phyloP scores from a whole-genome alignment of 208 protist species.

The Acanthamoeba triangularis region DNA sequence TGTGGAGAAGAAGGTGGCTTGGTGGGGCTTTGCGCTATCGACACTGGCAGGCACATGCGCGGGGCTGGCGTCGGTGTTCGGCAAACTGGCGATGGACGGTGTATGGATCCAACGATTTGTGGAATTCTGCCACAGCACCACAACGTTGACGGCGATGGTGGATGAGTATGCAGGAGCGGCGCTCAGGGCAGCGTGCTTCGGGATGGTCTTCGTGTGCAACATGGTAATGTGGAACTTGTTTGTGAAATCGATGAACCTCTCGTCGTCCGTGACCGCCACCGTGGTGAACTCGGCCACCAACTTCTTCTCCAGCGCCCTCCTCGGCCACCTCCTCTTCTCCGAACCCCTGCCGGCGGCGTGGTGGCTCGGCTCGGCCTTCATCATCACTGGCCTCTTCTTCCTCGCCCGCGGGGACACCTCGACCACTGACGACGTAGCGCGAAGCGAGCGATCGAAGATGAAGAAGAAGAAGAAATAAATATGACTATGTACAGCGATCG shows the following conservation, averaged over 20 bases:
- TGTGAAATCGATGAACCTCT: conserved; percentile 71
- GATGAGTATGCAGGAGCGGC: background rate
- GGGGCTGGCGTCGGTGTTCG: conserved; percentile 58
- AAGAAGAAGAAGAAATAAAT: background rate
- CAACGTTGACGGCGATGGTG: background rate
- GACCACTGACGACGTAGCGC: background rate
- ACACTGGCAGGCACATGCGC: conserved; percentile 59
- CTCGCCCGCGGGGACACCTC: conserved; percentile 38
- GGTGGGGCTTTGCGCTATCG: conserved; percentile 13
- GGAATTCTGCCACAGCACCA: background rate
- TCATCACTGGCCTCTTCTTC: conserved; percentile 55
- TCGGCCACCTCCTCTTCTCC: conserved; percentile 45
- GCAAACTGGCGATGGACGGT: conserved; percentile 62
- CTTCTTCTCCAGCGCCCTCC: conserved; percentile 62
- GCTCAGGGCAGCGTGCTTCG: conserved; percentile 16
- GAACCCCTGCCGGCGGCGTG: conserved; percentile 37
- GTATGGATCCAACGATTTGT: background rate
- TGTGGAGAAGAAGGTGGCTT: background rate
- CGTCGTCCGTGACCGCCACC: conserved; percentile 45
- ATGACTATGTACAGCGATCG: background rate
- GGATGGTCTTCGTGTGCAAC: conserved; percentile 57
- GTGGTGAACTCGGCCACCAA: conserved; percentile 71
- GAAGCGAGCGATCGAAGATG: background rate
- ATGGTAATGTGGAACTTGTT: conserved; percentile 72
- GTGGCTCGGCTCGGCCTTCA: conserved; percentile 47